Conservation (phyloP, 2,329 filamentous ascomycete species). For the Botryotinia calthae region DNA sequence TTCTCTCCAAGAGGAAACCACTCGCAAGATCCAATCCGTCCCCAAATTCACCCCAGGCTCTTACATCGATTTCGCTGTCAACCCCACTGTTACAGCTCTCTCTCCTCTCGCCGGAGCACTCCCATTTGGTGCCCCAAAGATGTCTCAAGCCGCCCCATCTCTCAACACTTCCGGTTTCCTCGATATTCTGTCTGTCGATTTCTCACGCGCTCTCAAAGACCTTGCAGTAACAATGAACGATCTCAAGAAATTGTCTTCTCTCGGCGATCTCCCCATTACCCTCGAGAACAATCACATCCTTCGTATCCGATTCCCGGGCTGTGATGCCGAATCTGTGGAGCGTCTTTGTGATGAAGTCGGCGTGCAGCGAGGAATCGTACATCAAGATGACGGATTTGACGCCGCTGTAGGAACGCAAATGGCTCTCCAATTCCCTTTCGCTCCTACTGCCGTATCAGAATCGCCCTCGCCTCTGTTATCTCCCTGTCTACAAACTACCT, state of each 20-base stretch:
- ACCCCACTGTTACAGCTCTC: conserved; percentile 85
- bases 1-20: conserved; percentile 68
- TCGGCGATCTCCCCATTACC: conserved; percentile 82
- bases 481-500: conserved; percentile 28
- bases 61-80: conserved; percentile 83
- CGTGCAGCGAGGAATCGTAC: conserved; percentile 74
- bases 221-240: conserved; percentile 77
- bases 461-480: conserved; percentile 24
- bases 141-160: conserved; percentile 50
- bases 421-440: conserved; percentile 83
- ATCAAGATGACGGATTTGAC: conserved; percentile 75
- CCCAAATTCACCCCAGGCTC: conserved; percentile 65
- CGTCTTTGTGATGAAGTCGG: conserved; percentile 81
- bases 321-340: conserved; percentile 80
- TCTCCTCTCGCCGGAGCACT: conserved; percentile 63
- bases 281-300: conserved; percentile 62
- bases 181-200: conserved; percentile 82
- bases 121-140: conserved; percentile 42
- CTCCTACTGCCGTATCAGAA: conserved; percentile 54
- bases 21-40: conserved; percentile 61
- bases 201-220: conserved; percentile 81
- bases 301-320: conserved; percentile 85
- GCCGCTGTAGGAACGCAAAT: conserved; percentile 64
- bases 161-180: conserved; percentile 82
- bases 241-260: conserved; percentile 67